Evolutionary conservation across 1,284 basidiomycete genomes (phyloP), one percentile per base, ranked within the genome.

Genomic region (Ustilago bromivora): DNA sequence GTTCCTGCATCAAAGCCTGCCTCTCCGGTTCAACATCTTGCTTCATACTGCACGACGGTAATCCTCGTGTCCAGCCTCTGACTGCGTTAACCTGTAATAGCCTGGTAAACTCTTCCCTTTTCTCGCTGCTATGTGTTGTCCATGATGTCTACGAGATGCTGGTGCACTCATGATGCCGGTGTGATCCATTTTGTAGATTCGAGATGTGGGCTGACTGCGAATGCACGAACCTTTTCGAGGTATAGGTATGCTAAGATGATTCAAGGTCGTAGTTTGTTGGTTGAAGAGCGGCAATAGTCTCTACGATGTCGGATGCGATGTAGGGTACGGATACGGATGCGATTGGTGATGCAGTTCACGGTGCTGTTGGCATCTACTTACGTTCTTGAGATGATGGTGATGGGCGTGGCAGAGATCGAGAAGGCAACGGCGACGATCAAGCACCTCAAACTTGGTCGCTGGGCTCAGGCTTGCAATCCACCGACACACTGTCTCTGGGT

Each of bases 321-420:
- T 34, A n/a, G 43, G 40, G 32, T 64, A 46, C 62, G 43, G 28
- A 49, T 64, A 32, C 53, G 38, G 49, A 57, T 56, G 57, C 34
- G 57, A 52, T 54, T 51, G 61, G 40, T 61, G 65, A 34, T 58
- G 66, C 13, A 43, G 57, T 9, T 67, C 52, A 41, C 56, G 62
- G 34, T 61, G 59, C 31, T 47, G 36, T 43, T 28, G 34, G 57
- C 57, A 36, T 61, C 35, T 72, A 76, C 74, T 76, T 69, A 76
- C 74, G 69, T 72, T 76, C 74, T 76, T 76, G 74, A 72, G 62
- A 63, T 57, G 73, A 65, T 76, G 68, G 68, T 76, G 73, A 71
- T 75, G 72, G 67, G 52, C 72, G 72, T 52, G 60, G 49, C 60
- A 66, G 63, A 63, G 67, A 69, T 75, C 60, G 61, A 66, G 46